These are phyloP conservation scores for Penicillium sp. DNA, from an alignment of 2,329 filamentous ascomycete genomes.

Conservation along the genomic window DNA sequence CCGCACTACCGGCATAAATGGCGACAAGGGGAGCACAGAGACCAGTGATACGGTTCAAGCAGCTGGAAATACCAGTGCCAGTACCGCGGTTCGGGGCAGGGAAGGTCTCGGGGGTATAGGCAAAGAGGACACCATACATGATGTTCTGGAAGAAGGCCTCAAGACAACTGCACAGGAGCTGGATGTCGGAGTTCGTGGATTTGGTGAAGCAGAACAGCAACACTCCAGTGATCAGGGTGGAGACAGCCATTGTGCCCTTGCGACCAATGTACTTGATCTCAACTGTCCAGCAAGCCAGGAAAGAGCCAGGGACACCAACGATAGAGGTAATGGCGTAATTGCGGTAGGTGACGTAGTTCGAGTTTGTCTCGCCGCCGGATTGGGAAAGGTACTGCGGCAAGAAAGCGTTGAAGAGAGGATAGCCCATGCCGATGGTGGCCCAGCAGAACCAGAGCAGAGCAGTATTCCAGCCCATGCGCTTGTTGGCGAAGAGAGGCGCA, in stretches of 20 bases:
- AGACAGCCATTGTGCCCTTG: constrained; percentile 56
- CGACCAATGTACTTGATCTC: constrained; percentile 63
- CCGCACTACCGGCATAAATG: constrained; percentile 38
- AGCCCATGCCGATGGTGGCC: constrained; percentile 80
- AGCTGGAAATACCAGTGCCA: constrained; percentile 50
- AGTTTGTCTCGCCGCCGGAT: constrained; percentile 55
- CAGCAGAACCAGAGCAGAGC: constrained; percentile 73
- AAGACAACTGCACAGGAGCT: constrained; percentile 53
- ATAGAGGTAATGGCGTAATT: constrained; percentile 80
- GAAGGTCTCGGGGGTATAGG: constrained; percentile 60
- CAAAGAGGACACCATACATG: constrained; percentile 58
- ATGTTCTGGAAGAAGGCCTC: constrained; percentile 58
- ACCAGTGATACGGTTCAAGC: constrained; percentile 46
- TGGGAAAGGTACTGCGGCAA: constrained; percentile 77
- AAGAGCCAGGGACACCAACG: constrained; percentile 70
- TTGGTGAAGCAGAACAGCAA: constrained; percentile 57
- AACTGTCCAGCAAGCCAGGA: constrained; percentile 73
- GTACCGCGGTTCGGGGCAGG: constrained; percentile 56
- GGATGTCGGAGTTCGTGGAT: constrained; percentile 47
- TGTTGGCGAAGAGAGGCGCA: constrained; percentile 57
- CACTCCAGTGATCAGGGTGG: constrained; percentile 52
- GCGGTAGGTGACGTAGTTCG: constrained; percentile 58
- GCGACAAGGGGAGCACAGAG: constrained; percentile 47
- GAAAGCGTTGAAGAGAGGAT: constrained; percentile 85
- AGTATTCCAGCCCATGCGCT: constrained; percentile 50